Base-by-base conservation (phyloP, 306 rosid species). In the Vigna reflexopilosa region DNA sequence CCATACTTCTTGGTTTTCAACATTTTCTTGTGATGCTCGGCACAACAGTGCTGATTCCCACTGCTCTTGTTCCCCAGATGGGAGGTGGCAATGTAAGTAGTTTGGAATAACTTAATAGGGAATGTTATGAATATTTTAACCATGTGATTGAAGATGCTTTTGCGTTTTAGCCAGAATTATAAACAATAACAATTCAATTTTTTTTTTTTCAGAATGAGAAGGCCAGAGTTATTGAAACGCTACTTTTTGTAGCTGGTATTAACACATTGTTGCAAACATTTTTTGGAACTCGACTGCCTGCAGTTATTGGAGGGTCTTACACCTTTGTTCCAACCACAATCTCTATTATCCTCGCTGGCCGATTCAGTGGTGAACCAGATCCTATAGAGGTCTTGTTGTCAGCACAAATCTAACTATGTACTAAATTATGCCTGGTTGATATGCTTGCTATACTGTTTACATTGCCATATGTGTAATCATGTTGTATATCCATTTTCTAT, bases 11-110 rank as follows among this genome's bases (percentile, higher is more conserved):
- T 83, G 99, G 99, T 79, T 95, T 93, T 80, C 99, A 95, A 86
- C 99, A 95, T 90, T 95, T 91, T 87, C 84, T 95, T 16, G 99
- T 95, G 89, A 95, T 95, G 99, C 92, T 95, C 30, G 98, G 99
- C 26, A 95, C 99, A 24, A 82, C 99, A 24, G 99, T 95, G 83
- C 92, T 95, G 64, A 95, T 95, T 88, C 98, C 99, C 50, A 82
- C 93, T 80, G 90, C 96, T 84, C 93, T 95, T 82, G 99, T 95
- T 85, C 99, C 99, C 44, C 99, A 95, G 80, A 95, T 95, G 99
- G 99, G 99, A 64, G 99, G 99, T 81, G 98, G 96, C 87, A 93
- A 93, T 86, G 99, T 95, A 88, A 91, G 98, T 40, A 57, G 28
- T 77, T 74, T 70, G 1, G 5, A 26, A 42, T 57, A 32, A 16